These are phyloP conservation scores for Cystofilobasidium bisporidii DNA, from an alignment of 768 basidiomycete species.

Conservation along the genomic window DNA sequence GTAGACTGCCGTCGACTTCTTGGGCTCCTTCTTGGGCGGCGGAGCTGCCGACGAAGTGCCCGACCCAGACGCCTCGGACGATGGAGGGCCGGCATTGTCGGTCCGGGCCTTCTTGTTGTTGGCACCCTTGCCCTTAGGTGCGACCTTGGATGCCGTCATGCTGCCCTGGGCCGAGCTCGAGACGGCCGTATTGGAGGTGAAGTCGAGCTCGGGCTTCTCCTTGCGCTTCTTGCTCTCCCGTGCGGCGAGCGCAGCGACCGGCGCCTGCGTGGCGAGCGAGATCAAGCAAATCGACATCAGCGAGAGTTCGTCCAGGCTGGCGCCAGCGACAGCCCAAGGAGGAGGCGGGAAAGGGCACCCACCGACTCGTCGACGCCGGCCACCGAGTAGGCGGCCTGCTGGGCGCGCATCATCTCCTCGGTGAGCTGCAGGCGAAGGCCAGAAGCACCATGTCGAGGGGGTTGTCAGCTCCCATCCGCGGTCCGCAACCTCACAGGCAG, in stretches of 20 bases:
- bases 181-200: conserved; percentile 47
- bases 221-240: conserved; percentile 51
- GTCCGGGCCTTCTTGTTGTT: conserved; percentile 43
- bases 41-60: neutral
- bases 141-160: conserved; percentile 51
- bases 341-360: conserved; percentile 35
- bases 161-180: conserved; percentile 41
- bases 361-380: conserved; percentile 90
- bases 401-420: conserved; percentile 72
- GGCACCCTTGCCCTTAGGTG: conserved; percentile 55
- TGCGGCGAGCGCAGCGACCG: conserved; percentile 69
- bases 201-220: conserved; percentile 45
- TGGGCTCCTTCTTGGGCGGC: conserved; percentile 49
- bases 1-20: conserved; percentile 78
- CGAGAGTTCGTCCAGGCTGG: neutral
- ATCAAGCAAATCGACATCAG: neutral
- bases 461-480: neutral
- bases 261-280: conserved; percentile 48
- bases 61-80: conserved; percentile 40
- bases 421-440: conserved; percentile 53
- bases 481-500: neutral
- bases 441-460: neutral
- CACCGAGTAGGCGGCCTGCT: conserved; percentile 91
- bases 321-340: neutral
- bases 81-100: conserved; percentile 34